These are phyloP conservation scores for Suillus tomentosus DNA, from an alignment of 768 basidiomycete genomes.

Conservation along the genomic window DNA sequence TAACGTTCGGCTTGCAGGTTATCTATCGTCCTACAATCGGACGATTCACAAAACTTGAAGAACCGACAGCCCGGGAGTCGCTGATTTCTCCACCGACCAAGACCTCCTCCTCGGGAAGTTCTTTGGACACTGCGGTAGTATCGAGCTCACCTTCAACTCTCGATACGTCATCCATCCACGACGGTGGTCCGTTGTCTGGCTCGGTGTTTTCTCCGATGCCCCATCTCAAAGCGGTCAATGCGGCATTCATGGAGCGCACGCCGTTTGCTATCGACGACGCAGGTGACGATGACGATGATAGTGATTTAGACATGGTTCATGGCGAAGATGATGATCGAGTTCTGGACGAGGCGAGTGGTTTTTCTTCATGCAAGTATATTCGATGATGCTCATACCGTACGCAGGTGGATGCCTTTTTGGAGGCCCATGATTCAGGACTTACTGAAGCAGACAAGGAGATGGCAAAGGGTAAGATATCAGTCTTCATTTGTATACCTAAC, in stretches of 20 bases:
- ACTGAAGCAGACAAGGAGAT: slow-evolving; percentile 78
- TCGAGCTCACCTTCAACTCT: slow-evolving; percentile 51
- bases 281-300: slow-evolving; percentile 77
- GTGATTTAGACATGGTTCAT: slow-evolving; percentile 55
- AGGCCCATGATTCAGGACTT: slow-evolving; percentile 87
- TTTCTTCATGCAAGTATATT: slow-evolving; percentile 2
- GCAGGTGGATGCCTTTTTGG: slow-evolving; percentile 90
- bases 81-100: slow-evolving; percentile 71
- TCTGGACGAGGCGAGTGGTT: slow-evolving; percentile 76
- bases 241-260: slow-evolving; percentile 87
- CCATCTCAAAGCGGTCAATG: slow-evolving; percentile 74
- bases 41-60: slow-evolving; percentile 78
- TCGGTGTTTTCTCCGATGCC: slow-evolving; percentile 54
- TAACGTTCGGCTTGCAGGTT: slow-evolving; percentile 43
- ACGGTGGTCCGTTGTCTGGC: slow-evolving; percentile 28
- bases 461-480: slow-evolving; percentile 60
- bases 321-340: slow-evolving; percentile 72
- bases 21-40: slow-evolving; percentile 83
- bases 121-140: slow-evolving; percentile 30
- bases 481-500: not conserved
- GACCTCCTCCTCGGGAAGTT: slow-evolving; percentile 44
- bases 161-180: slow-evolving; percentile 32
- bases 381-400: slow-evolving; percentile 25
- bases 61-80: slow-evolving; percentile 87
- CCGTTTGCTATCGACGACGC: slow-evolving; percentile 98